Evolutionary conservation across 2,329 filamentous ascomycete species (phyloP), one percentile per base, ranked within the genome.

Genomic region (Fusarium sp.): DNA sequence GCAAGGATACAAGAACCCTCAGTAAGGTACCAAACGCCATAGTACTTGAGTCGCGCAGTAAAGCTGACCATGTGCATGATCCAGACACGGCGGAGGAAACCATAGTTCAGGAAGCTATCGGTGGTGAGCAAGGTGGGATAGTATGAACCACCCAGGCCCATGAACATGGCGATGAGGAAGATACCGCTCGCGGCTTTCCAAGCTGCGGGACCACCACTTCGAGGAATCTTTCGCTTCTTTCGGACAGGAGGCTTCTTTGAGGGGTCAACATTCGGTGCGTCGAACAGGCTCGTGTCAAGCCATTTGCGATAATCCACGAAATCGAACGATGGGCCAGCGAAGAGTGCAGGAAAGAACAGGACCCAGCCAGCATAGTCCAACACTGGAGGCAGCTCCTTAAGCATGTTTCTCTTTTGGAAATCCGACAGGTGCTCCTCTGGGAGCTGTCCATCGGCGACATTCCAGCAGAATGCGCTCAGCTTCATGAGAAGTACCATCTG

Each of bases 401-500:
- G 86, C 48, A 92, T 91, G 30, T 93, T 89, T 69, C 94, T 92
- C 76, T 91, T 94, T 79, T 99, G 96, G 46, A 91, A 89, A 51
- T 96, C 93, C 1, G 92, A 93, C n/a, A 99, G 87, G 61, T 94
- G 89, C 44, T 91, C 86, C 19, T 91, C 89, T 5, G 93, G 90
- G 21, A 97, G 85, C 62, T 91, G 89, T 21, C 96, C 97, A 79
- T 99, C 96, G 75, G 96, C 94, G 11, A 98, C 91, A 77, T 98
- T 98, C 96, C 96, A 99, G 82, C 93, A 97, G 77, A 99, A 99
- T 7, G 95, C 92, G 23, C 90, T 93, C 37, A 99, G 88, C 81
- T 99, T 99, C 93, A 99, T 99, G 68, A 98, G 91, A 73, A 98
- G 82, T 34, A 99, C 96, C 96, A 99, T 99, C 80, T 99, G 96